Conservation (phyloP, 225 moss, liverwort and hornwort genomes). For the Polytrichum formosum region DNA sequence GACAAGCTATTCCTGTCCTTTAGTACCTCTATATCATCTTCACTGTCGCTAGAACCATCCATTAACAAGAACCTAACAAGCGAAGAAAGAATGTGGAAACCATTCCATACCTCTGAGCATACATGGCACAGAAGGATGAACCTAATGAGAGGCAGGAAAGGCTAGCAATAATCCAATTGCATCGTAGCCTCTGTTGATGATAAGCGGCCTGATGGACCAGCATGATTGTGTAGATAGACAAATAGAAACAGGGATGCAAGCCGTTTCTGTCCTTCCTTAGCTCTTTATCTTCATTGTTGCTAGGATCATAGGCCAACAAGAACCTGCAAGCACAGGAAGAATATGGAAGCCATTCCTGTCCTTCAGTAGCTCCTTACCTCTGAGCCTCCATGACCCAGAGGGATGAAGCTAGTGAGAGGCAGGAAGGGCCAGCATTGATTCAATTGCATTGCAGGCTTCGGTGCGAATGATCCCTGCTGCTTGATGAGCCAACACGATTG, state of each 20-base stretch:
- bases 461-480: no score
- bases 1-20: background rate
- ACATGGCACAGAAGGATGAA: constrained; percentile 6
- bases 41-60: no score
- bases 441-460: no score
- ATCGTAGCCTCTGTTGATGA: no score
- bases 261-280: background rate
- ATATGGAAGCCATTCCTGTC: constrained; percentile 2
- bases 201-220: no score
- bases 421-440: constrained; percentile 1
- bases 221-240: no score
- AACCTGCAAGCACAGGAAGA: no score
- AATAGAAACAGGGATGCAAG: no score
- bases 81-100: background rate
- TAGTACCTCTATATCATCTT: background rate
- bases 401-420: constrained; percentile 11
- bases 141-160: constrained; percentile 9
- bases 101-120: constrained; percentile 5
- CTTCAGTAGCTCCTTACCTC: constrained; percentile 10
- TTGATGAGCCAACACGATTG: no score
- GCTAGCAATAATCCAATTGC: background rate
- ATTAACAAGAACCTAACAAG: no score
- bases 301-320: no score
- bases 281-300: background rate
- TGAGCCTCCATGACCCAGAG: constrained; percentile 1